These are phyloP conservation scores for Sporothrix pseudoabietina DNA, from an alignment of 2,329 filamentous ascomycete genomes.

Conservation along the genomic window DNA sequence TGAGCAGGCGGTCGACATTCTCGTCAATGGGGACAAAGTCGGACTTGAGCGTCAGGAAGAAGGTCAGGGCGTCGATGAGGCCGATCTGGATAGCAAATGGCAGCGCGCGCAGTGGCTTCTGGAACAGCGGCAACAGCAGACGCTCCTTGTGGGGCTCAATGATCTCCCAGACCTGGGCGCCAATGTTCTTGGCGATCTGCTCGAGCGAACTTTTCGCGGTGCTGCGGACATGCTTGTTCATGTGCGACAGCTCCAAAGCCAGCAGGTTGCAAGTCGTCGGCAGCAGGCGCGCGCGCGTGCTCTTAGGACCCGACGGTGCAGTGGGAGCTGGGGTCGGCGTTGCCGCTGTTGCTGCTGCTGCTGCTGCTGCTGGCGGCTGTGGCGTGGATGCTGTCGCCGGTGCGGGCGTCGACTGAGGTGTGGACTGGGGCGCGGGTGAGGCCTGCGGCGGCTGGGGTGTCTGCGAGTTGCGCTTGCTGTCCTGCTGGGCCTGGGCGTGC, in stretches of 20 bases:
- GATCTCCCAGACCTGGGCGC: slow-evolving; percentile 81
- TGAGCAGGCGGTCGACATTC: slow-evolving; percentile 81
- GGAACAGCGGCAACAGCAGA: slow-evolving; percentile 87
- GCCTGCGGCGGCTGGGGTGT: slow-evolving; percentile 22
- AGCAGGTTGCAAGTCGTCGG: slow-evolving; percentile 77
- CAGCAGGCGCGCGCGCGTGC: slow-evolving; percentile 51
- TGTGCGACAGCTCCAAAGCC: slow-evolving; percentile 86
- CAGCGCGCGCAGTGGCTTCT: slow-evolving; percentile 88
- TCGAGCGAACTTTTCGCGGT: slow-evolving; percentile 80
- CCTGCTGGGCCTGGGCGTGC: not conserved
- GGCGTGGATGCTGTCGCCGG: not conserved
- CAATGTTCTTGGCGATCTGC: slow-evolving; percentile 76
- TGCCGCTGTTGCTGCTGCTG: slow-evolving; percentile 56
- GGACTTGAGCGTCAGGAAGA: slow-evolving; percentile 84
- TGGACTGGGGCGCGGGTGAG: not conserved
- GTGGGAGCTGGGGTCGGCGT: slow-evolving; percentile 46
- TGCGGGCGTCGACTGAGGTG: not conserved
- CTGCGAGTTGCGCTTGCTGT: slow-evolving; percentile 23
- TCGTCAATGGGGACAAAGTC: slow-evolving; percentile 93
- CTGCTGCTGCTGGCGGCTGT: not conserved
- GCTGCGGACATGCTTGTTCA: slow-evolving; percentile 92
- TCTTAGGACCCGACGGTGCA: slow-evolving; percentile 9
- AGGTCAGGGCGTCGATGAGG: slow-evolving; percentile 96
- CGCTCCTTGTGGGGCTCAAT: slow-evolving; percentile 88
- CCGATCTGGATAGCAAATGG: slow-evolving; percentile 96